phyloP scores from a whole-genome alignment of 345 rosid genomes.

The Euphorbia peplus region DNA sequence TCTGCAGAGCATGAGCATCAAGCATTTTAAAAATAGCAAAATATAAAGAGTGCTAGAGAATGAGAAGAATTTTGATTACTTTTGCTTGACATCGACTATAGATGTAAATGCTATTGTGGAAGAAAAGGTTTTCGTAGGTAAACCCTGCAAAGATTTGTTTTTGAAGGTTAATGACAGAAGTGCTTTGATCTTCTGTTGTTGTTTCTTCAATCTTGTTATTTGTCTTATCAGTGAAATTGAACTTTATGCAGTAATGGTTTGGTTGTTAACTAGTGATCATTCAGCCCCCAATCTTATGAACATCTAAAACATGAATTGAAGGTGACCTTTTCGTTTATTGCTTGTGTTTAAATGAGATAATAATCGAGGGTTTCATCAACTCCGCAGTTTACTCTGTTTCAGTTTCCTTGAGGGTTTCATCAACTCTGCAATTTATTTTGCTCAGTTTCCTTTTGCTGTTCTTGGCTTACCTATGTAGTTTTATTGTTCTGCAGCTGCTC shows the following conservation, averaged over 20 bases:
- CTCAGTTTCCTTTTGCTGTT: neutral
- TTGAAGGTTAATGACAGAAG: neutral
- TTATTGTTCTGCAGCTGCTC: constrained; percentile 57
- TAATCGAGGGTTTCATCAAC: neutral
- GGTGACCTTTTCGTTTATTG: too few species aligned
- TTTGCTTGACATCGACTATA: neutral
- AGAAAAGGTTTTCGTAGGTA: neutral
- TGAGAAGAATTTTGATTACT: neutral
- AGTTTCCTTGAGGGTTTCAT: neutral
- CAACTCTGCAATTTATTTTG: neutral
- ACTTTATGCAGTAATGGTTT: too few species aligned
- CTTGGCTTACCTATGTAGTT: neutral
- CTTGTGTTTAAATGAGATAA: too few species aligned
- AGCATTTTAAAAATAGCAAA: too few species aligned
- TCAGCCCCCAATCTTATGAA: too few species aligned
- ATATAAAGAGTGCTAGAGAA: too few species aligned
- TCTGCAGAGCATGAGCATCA: neutral
- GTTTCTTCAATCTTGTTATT: neutral
- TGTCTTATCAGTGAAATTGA: too few species aligned
- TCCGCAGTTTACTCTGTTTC: neutral
- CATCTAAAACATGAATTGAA: too few species aligned
- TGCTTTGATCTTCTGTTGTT: too few species aligned
- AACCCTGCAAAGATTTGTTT: constrained; percentile 1
- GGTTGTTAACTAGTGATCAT: too few species aligned
- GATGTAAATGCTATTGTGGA: neutral